A percentile compares a stretch with the other conserved stretches of the same genome.
These are phyloP conservation scores for Puccinia horiana DNA, from an alignment of 1,284 basidiomycete genomes.

Conservation along the genomic window DNA sequence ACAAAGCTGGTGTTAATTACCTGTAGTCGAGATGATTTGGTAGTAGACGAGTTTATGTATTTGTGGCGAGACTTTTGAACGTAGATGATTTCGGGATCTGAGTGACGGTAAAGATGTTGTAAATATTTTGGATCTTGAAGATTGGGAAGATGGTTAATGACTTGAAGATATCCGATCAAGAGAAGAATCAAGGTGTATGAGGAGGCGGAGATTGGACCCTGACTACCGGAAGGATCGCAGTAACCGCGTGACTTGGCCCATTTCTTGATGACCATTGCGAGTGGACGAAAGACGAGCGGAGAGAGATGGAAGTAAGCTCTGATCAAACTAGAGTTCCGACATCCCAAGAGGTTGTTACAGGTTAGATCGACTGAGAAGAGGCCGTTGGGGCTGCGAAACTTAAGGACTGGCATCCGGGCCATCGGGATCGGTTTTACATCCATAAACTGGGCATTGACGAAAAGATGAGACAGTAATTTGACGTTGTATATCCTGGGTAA, in stretches of 20 bases:
- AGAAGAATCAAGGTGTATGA: slow-evolving; percentile 37
- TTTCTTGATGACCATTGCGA: slow-evolving; percentile 28
- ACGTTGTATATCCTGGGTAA: slow-evolving; percentile 20
- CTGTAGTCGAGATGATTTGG: neutral
- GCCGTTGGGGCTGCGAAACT: slow-evolving; percentile 15
- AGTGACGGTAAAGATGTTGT: neutral
- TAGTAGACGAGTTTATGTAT: too few species aligned
- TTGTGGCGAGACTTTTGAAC: neutral
- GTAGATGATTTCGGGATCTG: neutral
- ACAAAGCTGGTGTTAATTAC: slow-evolving; percentile 15
- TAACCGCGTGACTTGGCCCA: slow-evolving; percentile 42
- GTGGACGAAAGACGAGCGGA: slow-evolving; percentile 18
- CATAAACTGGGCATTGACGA: neutral
- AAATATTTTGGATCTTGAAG: slow-evolving; percentile 30
- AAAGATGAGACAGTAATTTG: neutral
- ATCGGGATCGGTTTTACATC: slow-evolving; percentile 21
- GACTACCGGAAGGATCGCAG: slow-evolving; percentile 38
- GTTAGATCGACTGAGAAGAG: slow-evolving; percentile 26
- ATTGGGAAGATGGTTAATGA: slow-evolving; percentile 35
- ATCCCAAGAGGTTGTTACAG: slow-evolving; percentile 39
- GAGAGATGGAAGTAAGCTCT: slow-evolving; percentile 26
- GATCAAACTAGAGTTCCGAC: slow-evolving; percentile 17
- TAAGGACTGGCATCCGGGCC: slow-evolving; percentile 22
- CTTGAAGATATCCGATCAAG: slow-evolving; percentile 36
- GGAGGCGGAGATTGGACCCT: slow-evolving; percentile 22